Evolutionary conservation across 306 rosid species (phyloP), one percentile per base, ranked within the genome.

Genomic region (Rubus idaeus): DNA sequence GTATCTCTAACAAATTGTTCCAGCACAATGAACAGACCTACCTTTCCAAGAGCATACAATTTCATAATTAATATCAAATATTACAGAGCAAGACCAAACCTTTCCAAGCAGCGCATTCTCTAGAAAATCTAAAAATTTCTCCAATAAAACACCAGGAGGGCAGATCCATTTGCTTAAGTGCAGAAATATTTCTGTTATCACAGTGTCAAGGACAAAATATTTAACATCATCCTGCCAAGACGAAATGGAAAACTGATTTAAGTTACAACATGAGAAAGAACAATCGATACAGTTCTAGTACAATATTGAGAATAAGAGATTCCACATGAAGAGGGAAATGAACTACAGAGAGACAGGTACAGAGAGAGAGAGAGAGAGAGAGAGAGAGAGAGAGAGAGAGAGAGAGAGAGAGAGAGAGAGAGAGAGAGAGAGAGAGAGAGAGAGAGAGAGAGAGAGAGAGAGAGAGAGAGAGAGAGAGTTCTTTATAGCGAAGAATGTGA

Each of bases 51-150:
- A 41, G 67, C 41, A 56, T 7, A 17, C 30, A 52, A 53, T 13
- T 35, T 42, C 17, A n/a, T 30, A 67, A 57, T 75, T 61, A 35
- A 9, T 9, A 76, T 50, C 74, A 13, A 78, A 76, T 40, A 26
- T 20, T 55, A 50, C 11, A 75, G 77, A 56, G 70, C 41, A 83
- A 53, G 63, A 82, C 51, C 88, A 60, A 75, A 94, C 97, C 98
- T 91, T 90, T 79, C 89, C 90, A 68, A 84, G 89, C 81, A 94
- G 83, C 11, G 86, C 86, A 70, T 75, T 80, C 80, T 94, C 98
- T 58, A 95, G 62, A 87, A 95, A 92, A 63, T 87, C 90, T 73
- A 92, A 80, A 81, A 88, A 84, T 78, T 56, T 89, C 74, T 87
- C 96, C 86, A 86, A 78, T 73, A 89, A 71, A 71, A 77, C 73